Base-by-base conservation (phyloP, 805 yeast species). In the Ogataea degrootiae region DNA sequence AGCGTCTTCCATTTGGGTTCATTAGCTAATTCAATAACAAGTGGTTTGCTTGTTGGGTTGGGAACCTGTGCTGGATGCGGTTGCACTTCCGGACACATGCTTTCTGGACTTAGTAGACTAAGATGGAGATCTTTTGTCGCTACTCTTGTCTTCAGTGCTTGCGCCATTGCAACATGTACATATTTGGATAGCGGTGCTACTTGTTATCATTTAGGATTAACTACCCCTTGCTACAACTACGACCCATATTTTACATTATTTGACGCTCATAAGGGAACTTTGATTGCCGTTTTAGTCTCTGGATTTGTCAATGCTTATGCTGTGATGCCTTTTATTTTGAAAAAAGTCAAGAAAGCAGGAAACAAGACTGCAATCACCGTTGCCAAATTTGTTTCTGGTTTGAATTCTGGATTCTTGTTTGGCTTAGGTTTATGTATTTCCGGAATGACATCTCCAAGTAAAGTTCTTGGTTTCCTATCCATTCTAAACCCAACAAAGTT, bases 1-100 rank as follows among this genome's bases (percentile, higher is more conserved):
- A 17, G 37, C 8, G 39, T 43, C 14, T n/a, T 45, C 5, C 22
- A 16, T 16, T 17, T 33, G 23, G 37, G 42, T 9, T 12, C 48
- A 15, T 5, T 19, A 1, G 21, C 34, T 17, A 47, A 43, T 26
- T 50, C 47, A 19, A 21, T 48, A 15, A 11, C 53, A 9, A 68
- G 76, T 1, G 81, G 82, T 0, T 46, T 68, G 0, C 53, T 76
- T 1, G 76, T 71, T 2, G 82, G 82, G 0, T 19, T 71, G 2
- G 82, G 82, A 1, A 72, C 82, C 0, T 67, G 67, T 34, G 56
- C 65, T 33, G 81, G 77, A 0, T 61, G 68, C 31, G 82, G 82
- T 2, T 77, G 82, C 47, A 77, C 82, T 1, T 75, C 80, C 0
- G 82, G 82, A 3, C 82, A 77, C 53, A 74, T 77, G 79, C 59